Percentiles rank a stretch among this genome's conserved stretches.
Evolutionary conservation across 768 basidiomycete species (phyloP).

Genomic region (Boletus rubroflammeus): DNA sequence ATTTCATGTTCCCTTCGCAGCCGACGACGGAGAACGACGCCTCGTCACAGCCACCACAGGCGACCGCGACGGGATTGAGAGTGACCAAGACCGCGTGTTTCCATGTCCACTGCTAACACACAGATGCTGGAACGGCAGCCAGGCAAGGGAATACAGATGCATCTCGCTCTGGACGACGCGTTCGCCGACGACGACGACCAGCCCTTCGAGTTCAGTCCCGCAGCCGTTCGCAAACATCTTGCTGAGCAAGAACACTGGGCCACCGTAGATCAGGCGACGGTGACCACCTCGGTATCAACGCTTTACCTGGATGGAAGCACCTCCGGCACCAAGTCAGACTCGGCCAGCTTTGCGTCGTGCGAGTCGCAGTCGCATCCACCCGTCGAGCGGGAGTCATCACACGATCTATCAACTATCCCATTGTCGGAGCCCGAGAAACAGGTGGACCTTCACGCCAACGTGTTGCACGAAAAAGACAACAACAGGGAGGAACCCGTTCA

Average conservation of each 20-base stretch:
- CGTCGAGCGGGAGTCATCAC: conserved; percentile 9
- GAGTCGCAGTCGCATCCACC: conserved; percentile 26
- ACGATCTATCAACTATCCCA: conserved; percentile 23
- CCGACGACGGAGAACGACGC: neutral
- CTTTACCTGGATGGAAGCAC: conserved; percentile 47
- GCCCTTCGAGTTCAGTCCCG: conserved; percentile 53
- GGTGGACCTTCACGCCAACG: neutral
- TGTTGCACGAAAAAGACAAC: conserved; percentile 1
- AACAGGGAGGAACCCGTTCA: conserved; percentile 24
- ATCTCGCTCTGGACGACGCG: conserved; percentile 61
- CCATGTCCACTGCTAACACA: conserved; percentile 16
- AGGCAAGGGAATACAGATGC: conserved; percentile 21
- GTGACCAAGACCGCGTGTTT: neutral
- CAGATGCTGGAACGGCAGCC: conserved; percentile 21
- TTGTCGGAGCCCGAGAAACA: conserved; percentile 16
- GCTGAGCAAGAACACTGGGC: conserved; percentile 43
- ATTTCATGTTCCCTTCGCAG: neutral
- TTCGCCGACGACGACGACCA: conserved; percentile 57
- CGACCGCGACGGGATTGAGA: neutral
- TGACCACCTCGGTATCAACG: conserved; percentile 53
- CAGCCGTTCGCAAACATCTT: conserved; percentile 60
- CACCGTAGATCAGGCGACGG: conserved; percentile 25
- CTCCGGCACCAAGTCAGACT: conserved; percentile 14
- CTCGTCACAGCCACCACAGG: conserved; percentile 7
- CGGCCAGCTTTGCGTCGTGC: conserved; percentile 12